Base-by-base conservation (phyloP, 257 asterid species). In the Sherardia arvensis region DNA sequence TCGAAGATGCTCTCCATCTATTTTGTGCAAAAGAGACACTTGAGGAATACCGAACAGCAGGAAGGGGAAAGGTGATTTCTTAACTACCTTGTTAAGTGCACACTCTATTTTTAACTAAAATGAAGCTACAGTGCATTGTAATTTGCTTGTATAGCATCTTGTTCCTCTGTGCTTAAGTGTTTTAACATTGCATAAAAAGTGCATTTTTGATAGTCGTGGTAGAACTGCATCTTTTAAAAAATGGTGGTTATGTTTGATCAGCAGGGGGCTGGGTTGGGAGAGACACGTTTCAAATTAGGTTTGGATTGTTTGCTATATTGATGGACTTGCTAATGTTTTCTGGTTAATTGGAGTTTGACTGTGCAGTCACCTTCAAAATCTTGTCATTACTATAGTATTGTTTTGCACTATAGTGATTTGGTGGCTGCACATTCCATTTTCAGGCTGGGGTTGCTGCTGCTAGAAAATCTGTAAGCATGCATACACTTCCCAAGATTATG, bases 1-100 rank as follows among this genome's bases (percentile, higher is more conserved):
- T 91, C 62, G 94, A 86, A 78, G 95, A 88, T 57, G 96, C 95
- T 69, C 88, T 91, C 64, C 84, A 56, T 65, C 74, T 83, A 53
- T 84, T 80, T 76, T 84, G 94, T 47, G 88, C 92, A 47, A 85
- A 94, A 4, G 98, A 91, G 78, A 82, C 84, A 43, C 95, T 91
- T 4, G 90, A 91, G 27, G 98, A 81, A 65, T 91, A 88, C 78
- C 81, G 94, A 67, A 74, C 91, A 60, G 69, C 93, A 34, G 66
- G 80, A n/a, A 74, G 78, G 53, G 84, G 88, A 74, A 88, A 83
- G 84, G 96, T 59, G 5, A 28, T 56, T 18, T 74, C 8, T 40
- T 27, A 27, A 56, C 32, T 3, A 27, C 38, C 61, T 53, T 20
- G 21, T 5, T 20, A 8, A 53, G 27, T 2, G 30, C 29, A 7